Base-by-base conservation (phyloP, 2,329 filamentous ascomycete species). In the Emmonsiellopsis sp. region DNA sequence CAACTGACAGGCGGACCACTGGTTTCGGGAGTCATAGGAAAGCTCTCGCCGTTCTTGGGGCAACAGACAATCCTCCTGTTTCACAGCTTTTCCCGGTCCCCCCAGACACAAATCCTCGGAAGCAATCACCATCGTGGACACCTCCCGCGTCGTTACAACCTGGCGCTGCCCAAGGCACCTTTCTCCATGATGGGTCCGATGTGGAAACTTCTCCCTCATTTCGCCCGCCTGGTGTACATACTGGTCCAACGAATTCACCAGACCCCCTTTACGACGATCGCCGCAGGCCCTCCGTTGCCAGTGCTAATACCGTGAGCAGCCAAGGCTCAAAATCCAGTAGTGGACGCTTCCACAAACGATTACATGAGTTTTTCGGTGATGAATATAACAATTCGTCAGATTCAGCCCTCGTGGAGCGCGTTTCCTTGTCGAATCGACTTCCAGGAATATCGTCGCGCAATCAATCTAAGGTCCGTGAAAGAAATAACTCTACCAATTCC, bases 301-400 rank as follows among this genome's bases (percentile, higher is more conserved):
- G 91, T 70, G 84, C 91, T 58, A 90, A 86, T 11, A 95, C 86
- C 4, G 82, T 88, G 54, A 93, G 91, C 70, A 95, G 92, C 65
- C 82, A 87, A 59, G 87, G 88, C 35, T 95, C 92, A 42, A 87
- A 85, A 67, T 76, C 83, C 57, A 84, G 82, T 56, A 83, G 84
- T 61, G 83, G 87, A 50, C 80, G 86, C 54, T 79, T 82, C 59
- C 78, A 82, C 62, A 90, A 91, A 70, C 93, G 92, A 71, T 77
- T 95, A 58, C 88, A 93, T 66, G 88, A 86, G 42, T 92, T 96
- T 67, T 95, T 96, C 71, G 91, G 92, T 46, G 92, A 96, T 63
- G 91, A 95, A 65, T 89, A 87, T 68, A 35, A 35, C 46, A 82
- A 83, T 55, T 82, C 80, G 38, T 78, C 80, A 59, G 86, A 75